Evolutionary conservation across 208 protist genomes (phyloP), one percentile per base, ranked within the genome.

Genomic region (Acanthamoeba triangularis): DNA sequence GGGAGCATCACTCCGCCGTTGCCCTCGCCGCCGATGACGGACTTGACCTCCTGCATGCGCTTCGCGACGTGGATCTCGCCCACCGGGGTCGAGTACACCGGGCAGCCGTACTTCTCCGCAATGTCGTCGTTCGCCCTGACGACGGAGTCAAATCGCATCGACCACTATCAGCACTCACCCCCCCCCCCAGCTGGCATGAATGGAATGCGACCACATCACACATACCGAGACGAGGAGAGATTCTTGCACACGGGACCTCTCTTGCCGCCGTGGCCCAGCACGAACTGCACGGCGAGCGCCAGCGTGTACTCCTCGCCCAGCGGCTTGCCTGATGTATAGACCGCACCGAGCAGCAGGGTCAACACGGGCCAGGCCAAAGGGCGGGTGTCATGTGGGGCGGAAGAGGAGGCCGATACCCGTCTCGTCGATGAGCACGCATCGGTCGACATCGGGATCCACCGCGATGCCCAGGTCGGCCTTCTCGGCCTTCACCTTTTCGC

Each of bases 1-100:
- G 97, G 95, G 16, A 98, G 47, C 97, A 98, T 98, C 0, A 98
- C 97, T 49, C 98, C 98, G 35, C 98, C 98, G 94, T 98, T 98
- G 25, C 98, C 98, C 87, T 98, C 98, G 44, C 98, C 98, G 8
- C 98, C 98, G 94, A 98, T 97, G 1, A 96, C 84, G 10, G 95
- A 63, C 11, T 93, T 63, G 4, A 96, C 18, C 20, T 52, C 47
- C 30, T 87, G 14, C 97, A 98, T 98, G 41, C 95, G 69, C 78
- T 97, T 80, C 20, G 97, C 97, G 2, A 98, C 98, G 52, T 98
- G 90, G 33, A 97, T 96, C 56, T 98, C 98, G 56, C 98, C 98
- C 69, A 98, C 97, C 14, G 97, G 78, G 54, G 97, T 96, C n/a
- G 96, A 74, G 37, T 95, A 37, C 0, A 96, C 95, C 20, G 61